Evolutionary conservation across 164 flowering plant genomes (phyloP), one percentile per base, ranked within the genome.

Genomic region (Vitis rotundifolia): DNA sequence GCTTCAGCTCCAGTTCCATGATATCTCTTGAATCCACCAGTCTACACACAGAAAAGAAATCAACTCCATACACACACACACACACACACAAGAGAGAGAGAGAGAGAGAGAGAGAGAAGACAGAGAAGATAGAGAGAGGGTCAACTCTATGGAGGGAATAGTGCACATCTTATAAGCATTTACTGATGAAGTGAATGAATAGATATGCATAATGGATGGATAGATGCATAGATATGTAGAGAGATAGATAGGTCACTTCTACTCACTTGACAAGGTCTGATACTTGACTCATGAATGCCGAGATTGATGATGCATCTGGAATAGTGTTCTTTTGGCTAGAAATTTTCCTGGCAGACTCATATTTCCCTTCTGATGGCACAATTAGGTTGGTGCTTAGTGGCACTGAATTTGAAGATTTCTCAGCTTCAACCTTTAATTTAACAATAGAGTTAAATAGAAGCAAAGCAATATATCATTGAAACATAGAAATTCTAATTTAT

Each of bases 11-110:
- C 76, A 90, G 78, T 79, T 90, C 94, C 74, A 73, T 64, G 19
- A 90, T 84, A 71, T 90, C 91, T 74, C 85, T 84, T 66, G 94
- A 88, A 77, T 90, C 92, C 68, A 90, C 26, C 26, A 22, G 26
- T 22, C 26, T 22, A 22, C 26, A 22, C 26, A 22, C 94, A 64
- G 26, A 22, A 22, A 22, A 22, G 26, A 22, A 22, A 22, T 22
- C 26, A 22, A 22, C 26, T 22, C 26, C 26, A 22, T 22, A 22
- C 26, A 22, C 26, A 22, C 26, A 22, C 0, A 22, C 26, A 1
- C 1, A 1, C 22, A 19, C 22, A 1, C 1, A 1, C 1, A 1
- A 19, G 22, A 19, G 22, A 1, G 22, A 22, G 22, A 22, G 22
- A 22, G 26, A 22, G 26, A 22, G 26, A 22, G 26, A 22, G 26